These are phyloP conservation scores for Lepiota subincarnata DNA, from an alignment of 768 basidiomycete species.

Conservation along the genomic window DNA sequence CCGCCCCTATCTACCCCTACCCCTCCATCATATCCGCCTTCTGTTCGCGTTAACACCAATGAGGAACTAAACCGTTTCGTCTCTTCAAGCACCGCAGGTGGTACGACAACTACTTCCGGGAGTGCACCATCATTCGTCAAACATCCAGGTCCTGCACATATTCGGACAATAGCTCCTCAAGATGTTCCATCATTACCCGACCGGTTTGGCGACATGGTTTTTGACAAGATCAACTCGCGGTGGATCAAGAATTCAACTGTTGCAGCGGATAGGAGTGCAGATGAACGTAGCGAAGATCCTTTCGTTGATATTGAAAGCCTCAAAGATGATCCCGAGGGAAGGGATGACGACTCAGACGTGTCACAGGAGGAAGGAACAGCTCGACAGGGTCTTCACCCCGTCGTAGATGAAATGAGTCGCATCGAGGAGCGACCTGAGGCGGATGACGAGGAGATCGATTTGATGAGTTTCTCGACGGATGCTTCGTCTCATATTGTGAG, in stretches of 20 bases:
- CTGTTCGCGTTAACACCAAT: conserved; percentile 47
- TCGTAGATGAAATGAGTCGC: conserved; percentile 36
- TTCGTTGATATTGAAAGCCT: conserved; percentile 91
- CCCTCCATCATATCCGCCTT: conserved; percentile 47
- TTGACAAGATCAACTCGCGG: conserved; percentile 76
- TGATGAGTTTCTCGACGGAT: conserved; percentile 73
- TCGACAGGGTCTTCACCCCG: conserved; percentile 9
- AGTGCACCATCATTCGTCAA: conserved; percentile 84
- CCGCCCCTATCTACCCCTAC: conserved; percentile 22
- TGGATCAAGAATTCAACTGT: conserved; percentile 69
- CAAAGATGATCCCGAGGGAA: conserved; percentile 52
- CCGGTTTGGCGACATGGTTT: conserved; percentile 82
- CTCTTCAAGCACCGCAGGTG: conserved; percentile 80
- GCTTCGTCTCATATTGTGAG: conserved; percentile 50
- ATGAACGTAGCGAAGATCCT: conserved; percentile 74
- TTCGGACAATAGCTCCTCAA: conserved; percentile 74
- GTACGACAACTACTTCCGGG: conserved; percentile 66
- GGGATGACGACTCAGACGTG: conserved; percentile 15
- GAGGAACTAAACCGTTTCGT: conserved; percentile 87
- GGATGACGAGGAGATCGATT: conserved; percentile 63
- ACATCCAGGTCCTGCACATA: conserved; percentile 73
- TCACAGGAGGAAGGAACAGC: conserved; percentile 12
- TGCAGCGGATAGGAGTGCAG: conserved; percentile 22
- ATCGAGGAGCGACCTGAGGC: conserved; percentile 47
- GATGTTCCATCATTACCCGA: conserved; percentile 77